Evolutionary conservation across 2,329 filamentous ascomycete genomes (phyloP), one percentile per base, ranked within the genome.

Genomic region (Aphanoascus verrucosus): DNA sequence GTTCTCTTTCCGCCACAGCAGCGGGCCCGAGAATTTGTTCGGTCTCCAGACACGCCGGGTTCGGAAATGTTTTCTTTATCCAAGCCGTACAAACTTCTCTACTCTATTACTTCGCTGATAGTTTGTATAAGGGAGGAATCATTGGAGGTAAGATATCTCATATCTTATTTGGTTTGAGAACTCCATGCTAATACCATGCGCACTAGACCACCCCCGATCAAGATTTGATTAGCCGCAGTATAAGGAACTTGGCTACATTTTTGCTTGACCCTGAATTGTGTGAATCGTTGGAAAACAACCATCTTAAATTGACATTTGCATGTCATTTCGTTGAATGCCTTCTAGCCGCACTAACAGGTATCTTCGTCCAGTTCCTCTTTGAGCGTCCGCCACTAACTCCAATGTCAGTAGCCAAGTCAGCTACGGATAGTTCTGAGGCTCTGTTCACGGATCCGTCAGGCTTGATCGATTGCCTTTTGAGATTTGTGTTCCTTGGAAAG

Each of bases 81-180:
- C 0, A 81, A 85, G 55, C 84, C 84, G 1, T 89, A 82, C 72
- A 85, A 84, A 60, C 81, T 82, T 1, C 74, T 89, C 0, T 94
- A 90, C 64, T 84, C 84, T 2, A 69, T 88, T 0, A 77, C 84
- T 62, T 80, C 83, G 0, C 72, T 94, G 38, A 72, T 75, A 19
- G 77, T 81, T 52, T 84, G 83, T 63, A 74, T 88, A 38, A 70
- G 74, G 23, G 69, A 68, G 57, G 71, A 72, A 64, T 69, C 62
- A 6, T 59, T 68, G 15, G 68, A 72, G 56, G 67, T 65, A 56
- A 47, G 44, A 11, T 51, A 55, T 58, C 9, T 49, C 17, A n/a
- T 6, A 20, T 5, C 35, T 1, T 20, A 6, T 47, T 42, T 32
- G 15, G 23, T 28, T 28, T 46, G n/a, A 11, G 12, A 20, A 43